These are phyloP conservation scores for Backusella psychrophila DNA, from an alignment of 192 early-diverging fungal species.

Conservation along the genomic window DNA sequence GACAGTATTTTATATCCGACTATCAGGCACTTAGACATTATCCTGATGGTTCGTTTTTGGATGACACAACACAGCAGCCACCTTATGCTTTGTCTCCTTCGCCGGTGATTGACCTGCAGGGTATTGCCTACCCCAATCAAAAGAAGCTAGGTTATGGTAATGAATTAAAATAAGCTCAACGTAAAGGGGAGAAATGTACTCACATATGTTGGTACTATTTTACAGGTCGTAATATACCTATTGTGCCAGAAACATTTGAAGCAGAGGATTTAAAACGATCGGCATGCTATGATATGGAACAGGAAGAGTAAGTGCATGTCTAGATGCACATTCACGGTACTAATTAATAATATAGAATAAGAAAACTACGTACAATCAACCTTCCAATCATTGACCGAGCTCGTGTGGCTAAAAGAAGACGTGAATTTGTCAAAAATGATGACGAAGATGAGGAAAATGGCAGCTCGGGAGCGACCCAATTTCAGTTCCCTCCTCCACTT, in stretches of 20 bases:
- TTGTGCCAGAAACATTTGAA: slow-evolving; percentile 43
- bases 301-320: slow-evolving; percentile 32
- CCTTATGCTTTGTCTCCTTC: slow-evolving; percentile 63
- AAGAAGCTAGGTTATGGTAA: slow-evolving; percentile 48
- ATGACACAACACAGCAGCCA: slow-evolving; percentile 62
- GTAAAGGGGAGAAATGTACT: neutral
- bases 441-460: slow-evolving; percentile 33
- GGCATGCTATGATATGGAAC: slow-evolving; percentile 40
- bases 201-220: too few species aligned
- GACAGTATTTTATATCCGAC: slow-evolving; percentile 80
- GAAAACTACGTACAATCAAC: neutral
- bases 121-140: slow-evolving; percentile 62
- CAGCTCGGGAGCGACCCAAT: neutral
- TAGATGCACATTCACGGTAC: too few species aligned
- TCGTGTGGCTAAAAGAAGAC: slow-evolving; percentile 21
- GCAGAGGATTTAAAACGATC: slow-evolving; percentile 47
- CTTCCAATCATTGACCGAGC: slow-evolving; percentile 26
- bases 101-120: slow-evolving; percentile 64
- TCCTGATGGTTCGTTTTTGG: slow-evolving; percentile 64
- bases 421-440: slow-evolving; percentile 33
- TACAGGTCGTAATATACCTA: slow-evolving; percentile 53
- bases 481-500: slow-evolving; percentile 10
- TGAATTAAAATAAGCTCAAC: neutral
- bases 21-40: slow-evolving; percentile 68
- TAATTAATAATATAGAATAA: neutral